Conservation (phyloP, 139 green algal species). For the Picochlorum sp. region DNA sequence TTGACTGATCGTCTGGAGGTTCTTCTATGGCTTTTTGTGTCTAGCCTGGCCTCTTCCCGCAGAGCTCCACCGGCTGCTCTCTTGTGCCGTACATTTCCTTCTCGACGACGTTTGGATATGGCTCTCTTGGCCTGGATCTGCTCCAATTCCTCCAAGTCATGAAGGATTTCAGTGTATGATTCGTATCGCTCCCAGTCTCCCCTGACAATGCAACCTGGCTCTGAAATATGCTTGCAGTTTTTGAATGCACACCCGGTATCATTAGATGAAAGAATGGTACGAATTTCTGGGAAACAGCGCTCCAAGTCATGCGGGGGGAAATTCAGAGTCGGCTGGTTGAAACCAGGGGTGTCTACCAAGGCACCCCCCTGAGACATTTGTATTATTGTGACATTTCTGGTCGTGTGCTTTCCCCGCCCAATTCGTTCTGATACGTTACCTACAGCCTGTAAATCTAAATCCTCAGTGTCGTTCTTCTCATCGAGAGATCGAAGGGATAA, state of each 20-base stretch:
- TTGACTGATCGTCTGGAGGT: conserved; percentile 35
- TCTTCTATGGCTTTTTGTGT: conserved; percentile 58
- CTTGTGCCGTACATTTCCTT: conserved; percentile 57
- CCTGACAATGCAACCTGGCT: conserved; percentile 76
- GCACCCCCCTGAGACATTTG: conserved; percentile 49
- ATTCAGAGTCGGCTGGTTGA: conserved; percentile 64
- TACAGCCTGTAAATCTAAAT: conserved; percentile 38
- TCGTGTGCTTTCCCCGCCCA: conserved; percentile 87
- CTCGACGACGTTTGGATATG: conserved; percentile 36
- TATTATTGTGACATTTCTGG: conserved; percentile 73
- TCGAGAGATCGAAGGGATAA: conserved; percentile 29
- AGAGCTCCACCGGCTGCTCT: conserved; percentile 45
- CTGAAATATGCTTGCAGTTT: conserved; percentile 79
- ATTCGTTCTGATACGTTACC: conserved; percentile 60
- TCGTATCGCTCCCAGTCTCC: conserved; percentile 60
- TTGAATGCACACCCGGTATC: conserved; percentile 45
- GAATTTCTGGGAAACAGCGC: conserved; percentile 54
- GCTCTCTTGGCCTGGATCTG: conserved; percentile 21
- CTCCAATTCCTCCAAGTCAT: conserved; percentile 49
- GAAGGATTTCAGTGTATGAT: conserved; percentile 64
- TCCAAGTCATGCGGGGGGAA: conserved; percentile 32
- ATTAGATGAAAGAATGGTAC: neutral
- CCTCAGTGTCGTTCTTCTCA: neutral
- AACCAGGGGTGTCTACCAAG: conserved; percentile 90
- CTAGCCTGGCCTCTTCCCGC: conserved; percentile 63